Percentiles rank a stretch among this genome's conserved stretches.
Conservation (phyloP, 257 asterid species). For the Solanum ossicruentum region DNA sequence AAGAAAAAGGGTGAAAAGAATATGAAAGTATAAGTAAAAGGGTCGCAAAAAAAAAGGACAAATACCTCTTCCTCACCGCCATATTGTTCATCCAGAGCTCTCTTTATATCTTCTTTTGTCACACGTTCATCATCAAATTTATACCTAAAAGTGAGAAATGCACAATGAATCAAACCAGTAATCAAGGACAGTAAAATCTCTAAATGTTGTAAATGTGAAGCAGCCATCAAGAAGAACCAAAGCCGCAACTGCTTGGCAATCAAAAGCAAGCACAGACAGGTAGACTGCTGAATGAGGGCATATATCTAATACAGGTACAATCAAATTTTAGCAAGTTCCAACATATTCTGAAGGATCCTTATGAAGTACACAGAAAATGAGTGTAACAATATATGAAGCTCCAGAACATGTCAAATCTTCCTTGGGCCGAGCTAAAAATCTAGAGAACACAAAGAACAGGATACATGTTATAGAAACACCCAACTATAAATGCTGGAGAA, state of each 20-base stretch:
- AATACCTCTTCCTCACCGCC: conserved; percentile 49
- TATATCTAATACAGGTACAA: neutral
- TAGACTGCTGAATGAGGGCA: neutral
- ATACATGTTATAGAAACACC: neutral
- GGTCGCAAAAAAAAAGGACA: neutral
- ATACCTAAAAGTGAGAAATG: conserved; percentile 14
- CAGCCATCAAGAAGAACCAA: neutral
- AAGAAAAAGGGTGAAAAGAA: no score
- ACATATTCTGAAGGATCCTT: neutral
- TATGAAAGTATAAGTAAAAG: neutral
- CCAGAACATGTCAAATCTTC: neutral
- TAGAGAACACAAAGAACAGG: neutral
- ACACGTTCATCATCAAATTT: conserved; percentile 45
- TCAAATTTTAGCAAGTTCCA: neutral
- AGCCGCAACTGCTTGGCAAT: neutral
- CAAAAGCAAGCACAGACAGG: neutral
- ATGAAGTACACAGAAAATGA: neutral
- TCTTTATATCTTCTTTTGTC: conserved; percentile 30
- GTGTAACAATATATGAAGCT: neutral
- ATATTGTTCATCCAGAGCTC: conserved; percentile 40
- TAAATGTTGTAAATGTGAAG: neutral
- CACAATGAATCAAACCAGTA: neutral
- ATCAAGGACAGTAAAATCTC: neutral
- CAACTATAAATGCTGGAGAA: neutral
- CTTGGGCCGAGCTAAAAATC: neutral